A percentile compares a stretch with the other conserved stretches of the same genome.
phyloP scores from a whole-genome alignment of 768 basidiomycete genomes.

The Calocera viscosa region DNA sequence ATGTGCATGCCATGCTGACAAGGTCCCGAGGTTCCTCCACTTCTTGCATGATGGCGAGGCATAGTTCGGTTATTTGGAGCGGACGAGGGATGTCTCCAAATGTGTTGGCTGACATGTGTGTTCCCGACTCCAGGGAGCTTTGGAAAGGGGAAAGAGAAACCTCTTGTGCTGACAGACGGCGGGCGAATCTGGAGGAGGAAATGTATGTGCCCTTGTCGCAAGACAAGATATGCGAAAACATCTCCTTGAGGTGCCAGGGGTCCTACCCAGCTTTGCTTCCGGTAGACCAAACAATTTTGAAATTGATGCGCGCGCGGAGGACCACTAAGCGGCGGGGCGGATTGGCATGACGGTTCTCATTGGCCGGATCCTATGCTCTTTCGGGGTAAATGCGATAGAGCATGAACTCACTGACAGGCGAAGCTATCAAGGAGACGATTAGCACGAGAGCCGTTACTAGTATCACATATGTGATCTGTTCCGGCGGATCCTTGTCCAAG shows the following conservation, averaged over 20 bases:
- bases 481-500: neutral
- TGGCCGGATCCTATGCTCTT: too few relatives aligned
- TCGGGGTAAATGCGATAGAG: too few relatives aligned
- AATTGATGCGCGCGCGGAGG: too few relatives aligned
- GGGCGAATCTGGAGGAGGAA: neutral
- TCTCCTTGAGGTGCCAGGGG: slow-evolving; percentile 6
- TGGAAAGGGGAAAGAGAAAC: neutral
- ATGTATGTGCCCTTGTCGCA: neutral
- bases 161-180: neutral
- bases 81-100: neutral
- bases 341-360: too few relatives aligned
- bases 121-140: neutral
- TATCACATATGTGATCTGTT: too few relatives aligned
- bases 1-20: neutral
- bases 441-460: too few relatives aligned
- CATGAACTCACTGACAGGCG: too few relatives aligned
- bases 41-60: neutral
- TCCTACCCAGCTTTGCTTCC: neutral
- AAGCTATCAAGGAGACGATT: too few relatives aligned
- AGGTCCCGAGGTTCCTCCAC: neutral
- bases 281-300: too few relatives aligned
- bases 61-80: neutral
- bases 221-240: slow-evolving; percentile 2
- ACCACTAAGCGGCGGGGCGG: too few relatives aligned
- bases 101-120: neutral